These are phyloP conservation scores for Cyclotella choctawhatcheeana DNA, from an alignment of 108 stramenopile genomes.

Conservation along the genomic window DNA sequence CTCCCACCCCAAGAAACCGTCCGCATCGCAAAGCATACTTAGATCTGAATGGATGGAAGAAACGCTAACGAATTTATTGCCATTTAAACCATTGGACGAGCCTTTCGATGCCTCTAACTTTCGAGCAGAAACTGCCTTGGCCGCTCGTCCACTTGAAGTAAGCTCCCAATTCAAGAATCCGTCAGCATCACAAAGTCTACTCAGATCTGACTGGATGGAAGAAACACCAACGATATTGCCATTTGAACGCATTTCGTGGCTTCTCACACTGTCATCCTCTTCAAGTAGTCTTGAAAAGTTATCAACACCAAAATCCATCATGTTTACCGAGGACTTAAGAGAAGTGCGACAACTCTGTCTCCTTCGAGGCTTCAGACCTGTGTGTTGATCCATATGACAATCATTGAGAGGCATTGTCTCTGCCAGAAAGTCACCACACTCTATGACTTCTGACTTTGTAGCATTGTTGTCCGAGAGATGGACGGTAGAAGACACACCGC, in stretches of 20 bases:
- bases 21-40: background rate
- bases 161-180: background rate
- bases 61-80: constrained; percentile 8
- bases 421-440: background rate
- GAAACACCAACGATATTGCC: background rate
- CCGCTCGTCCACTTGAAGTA: background rate
- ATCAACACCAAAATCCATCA: constrained; percentile 17
- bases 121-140: too few species aligned
- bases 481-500: background rate
- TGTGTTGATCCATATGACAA: background rate
- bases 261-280: background rate
- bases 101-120: too few species aligned
- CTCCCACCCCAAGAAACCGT: constrained; percentile 11
- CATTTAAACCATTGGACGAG: constrained; percentile 28
- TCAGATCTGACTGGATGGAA: background rate
- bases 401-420: background rate
- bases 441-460: background rate
- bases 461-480: background rate
- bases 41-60: background rate
- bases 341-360: background rate
- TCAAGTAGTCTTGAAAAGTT: background rate
- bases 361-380: background rate
- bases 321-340: background rate
- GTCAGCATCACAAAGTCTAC: background rate
- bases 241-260: background rate